Conservation (phyloP, 805 yeast species). For the Spathaspora hagerdaliae region DNA sequence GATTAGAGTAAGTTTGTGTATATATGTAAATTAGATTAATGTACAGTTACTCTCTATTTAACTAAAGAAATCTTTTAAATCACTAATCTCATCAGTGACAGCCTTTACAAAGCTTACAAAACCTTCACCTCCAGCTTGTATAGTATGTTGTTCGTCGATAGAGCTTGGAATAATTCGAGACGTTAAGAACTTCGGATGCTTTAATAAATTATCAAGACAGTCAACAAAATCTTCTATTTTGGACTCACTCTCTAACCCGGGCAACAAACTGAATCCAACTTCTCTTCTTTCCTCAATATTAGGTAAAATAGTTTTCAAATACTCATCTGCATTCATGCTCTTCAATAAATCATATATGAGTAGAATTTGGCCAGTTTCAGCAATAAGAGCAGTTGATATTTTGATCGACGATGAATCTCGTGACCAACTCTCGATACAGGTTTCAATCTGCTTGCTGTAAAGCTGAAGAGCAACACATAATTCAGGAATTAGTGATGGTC, state of each 20-base stretch:
- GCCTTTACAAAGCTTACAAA: slow-evolving; percentile 21
- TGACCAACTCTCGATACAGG: slow-evolving; percentile 68
- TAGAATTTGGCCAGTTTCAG: slow-evolving; percentile 55
- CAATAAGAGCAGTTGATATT: slow-evolving; percentile 31
- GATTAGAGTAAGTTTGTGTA: too few relatives aligned
- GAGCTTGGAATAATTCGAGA: slow-evolving; percentile 64
- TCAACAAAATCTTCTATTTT: slow-evolving; percentile 58
- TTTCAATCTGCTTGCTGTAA: slow-evolving; percentile 63
- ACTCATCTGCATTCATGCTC: slow-evolving; percentile 49
- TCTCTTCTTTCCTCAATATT: not conserved
- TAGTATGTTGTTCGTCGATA: slow-evolving; percentile 56
- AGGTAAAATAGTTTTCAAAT: slow-evolving; percentile 19
- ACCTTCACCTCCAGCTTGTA: slow-evolving; percentile 43
- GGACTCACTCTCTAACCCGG: slow-evolving; percentile 58
- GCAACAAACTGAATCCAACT: slow-evolving; percentile 25
- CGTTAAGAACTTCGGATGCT: slow-evolving; percentile 82
- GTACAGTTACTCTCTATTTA: not conserved
- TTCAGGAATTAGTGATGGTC: slow-evolving; percentile 61
- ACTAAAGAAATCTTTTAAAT: slow-evolving; percentile 27
- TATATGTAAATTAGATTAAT: too few relatives aligned
- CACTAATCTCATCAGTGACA: slow-evolving; percentile 34
- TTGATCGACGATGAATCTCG: slow-evolving; percentile 44
- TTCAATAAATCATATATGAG: slow-evolving; percentile 57
- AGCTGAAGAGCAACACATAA: slow-evolving; percentile 56
- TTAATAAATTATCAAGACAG: slow-evolving; percentile 65